Conservation (phyloP, 2,329 filamentous ascomycete species). For the Exophiala sp. region DNA sequence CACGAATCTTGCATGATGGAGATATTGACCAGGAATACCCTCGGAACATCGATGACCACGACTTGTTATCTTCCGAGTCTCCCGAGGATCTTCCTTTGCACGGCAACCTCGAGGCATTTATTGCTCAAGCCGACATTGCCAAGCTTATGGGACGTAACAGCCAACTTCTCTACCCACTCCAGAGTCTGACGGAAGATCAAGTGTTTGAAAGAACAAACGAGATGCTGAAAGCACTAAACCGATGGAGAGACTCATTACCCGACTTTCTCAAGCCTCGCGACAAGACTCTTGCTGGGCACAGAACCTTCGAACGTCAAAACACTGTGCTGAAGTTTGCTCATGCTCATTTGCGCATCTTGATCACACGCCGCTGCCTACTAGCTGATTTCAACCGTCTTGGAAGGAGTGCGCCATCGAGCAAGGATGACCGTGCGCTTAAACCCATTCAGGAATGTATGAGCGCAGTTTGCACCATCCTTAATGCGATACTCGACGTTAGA, state of each 20-base stretch:
- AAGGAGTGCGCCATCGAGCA: slow-evolving; percentile 2
- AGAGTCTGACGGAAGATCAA: slow-evolving; percentile 24
- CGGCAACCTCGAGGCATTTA: slow-evolving; percentile 29
- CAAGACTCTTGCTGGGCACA: slow-evolving; percentile 28
- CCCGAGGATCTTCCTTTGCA: slow-evolving; percentile 30
- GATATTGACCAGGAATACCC: slow-evolving; percentile 63
- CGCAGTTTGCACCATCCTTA: slow-evolving; percentile 27
- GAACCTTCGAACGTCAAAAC: slow-evolving; percentile 30
- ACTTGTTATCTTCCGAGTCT: slow-evolving; percentile 48
- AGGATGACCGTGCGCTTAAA: slow-evolving; percentile 18
- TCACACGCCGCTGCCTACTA: slow-evolving; percentile 29
- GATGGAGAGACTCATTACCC: slow-evolving; percentile 28
- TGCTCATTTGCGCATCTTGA: slow-evolving; percentile 30
- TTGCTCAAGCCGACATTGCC: slow-evolving; percentile 28
- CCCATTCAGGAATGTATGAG: slow-evolving; percentile 27
- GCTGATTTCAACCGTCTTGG: slow-evolving; percentile 21
- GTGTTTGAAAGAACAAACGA: slow-evolving; percentile 25
- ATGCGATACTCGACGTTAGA: slow-evolving; percentile 24
- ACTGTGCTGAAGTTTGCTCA: slow-evolving; percentile 31
- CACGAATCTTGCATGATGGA: slow-evolving; percentile 59
- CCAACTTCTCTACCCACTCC: slow-evolving; percentile 29
- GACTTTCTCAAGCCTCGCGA: slow-evolving; percentile 29
- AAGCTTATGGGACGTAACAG: slow-evolving; percentile 29
- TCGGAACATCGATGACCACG: slow-evolving; percentile 53
- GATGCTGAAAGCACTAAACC: slow-evolving; percentile 24